Base-by-base conservation (phyloP, 2,329 filamentous ascomycete species). In the Fusarium chuoi region DNA sequence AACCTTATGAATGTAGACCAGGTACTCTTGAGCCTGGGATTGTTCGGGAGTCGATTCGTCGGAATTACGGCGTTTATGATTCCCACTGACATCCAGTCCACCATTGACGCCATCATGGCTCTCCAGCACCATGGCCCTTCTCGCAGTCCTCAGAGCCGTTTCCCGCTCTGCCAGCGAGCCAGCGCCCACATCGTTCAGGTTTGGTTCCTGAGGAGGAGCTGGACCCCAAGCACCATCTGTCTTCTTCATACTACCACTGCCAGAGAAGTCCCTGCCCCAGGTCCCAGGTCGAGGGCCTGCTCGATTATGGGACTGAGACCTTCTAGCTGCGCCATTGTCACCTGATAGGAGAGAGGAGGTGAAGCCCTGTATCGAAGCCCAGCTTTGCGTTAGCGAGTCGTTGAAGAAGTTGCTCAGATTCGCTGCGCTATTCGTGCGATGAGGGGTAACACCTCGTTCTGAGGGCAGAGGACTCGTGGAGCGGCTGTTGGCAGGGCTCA, bases 1-100 rank as follows among this genome's bases (percentile, higher is more conserved):
- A 24, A 98, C 94, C 77, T 93, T 91, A 82, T 99, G 96, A 58
- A 98, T 87, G 81, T 98, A 99, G 24, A 96, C 95, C 71, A 98
- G 84, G 28, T 94, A 93, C 75, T 97, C 93, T 75, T 90, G 88
- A 56, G 90, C 87, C 39, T 92, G 90, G 39, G 90, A 87, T 57
- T 91, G 88, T 15, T 80, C 71, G 36, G 81, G 75, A 35, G 81
- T 63, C n/a, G 84, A 78, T 59, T 94, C 92, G 76, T 94, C 91
- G 9, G 92, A 94, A 55, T 88, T 91, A 73, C 92, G 87, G 75
- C 90, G 87, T 83, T 94, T 94, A 79, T 86, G 88, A 70, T 83
- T 86, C 33, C 89, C 87, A 5, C 83, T 80, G 33, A 88, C 82
- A 74, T 92, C 88, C 46, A 91, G 79, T 4, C 87, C 87, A 6